Evolutionary conservation across 441 rosid species (phyloP).

Genomic region (Erodium moschatum): DNA sequence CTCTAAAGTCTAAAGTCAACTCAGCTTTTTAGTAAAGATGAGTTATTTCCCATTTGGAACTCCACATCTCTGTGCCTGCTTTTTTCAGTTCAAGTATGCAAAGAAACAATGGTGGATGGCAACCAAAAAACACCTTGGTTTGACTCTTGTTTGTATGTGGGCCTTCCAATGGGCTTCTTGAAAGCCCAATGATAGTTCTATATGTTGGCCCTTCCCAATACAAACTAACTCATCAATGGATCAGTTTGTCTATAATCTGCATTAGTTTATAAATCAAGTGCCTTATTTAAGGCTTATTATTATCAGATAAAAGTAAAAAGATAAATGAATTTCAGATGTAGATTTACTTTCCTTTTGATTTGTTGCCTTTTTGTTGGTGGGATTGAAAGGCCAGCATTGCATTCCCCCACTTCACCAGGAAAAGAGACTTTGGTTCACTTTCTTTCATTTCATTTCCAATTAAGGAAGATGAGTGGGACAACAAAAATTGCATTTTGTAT

Average conservation of each 20-base stretch:
- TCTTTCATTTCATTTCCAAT: background rate
- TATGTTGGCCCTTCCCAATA: background rate
- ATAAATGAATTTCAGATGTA: background rate
- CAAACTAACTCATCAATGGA: background rate
- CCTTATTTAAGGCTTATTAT: background rate
- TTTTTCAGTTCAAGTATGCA: background rate
- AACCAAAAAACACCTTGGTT: background rate
- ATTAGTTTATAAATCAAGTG: too few species aligned
- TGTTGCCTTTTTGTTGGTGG: background rate
- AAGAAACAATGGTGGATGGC: background rate
- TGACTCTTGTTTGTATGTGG: background rate
- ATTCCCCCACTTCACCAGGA: background rate
- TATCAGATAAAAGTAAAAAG: background rate
- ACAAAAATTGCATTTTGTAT: too few species aligned
- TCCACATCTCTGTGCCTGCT: background rate
- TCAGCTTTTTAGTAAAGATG: background rate
- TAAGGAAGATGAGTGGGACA: background rate
- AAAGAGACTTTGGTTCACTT: background rate
- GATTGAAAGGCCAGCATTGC: background rate
- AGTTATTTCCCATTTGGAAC: background rate
- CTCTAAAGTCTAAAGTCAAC: background rate
- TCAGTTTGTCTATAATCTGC: background rate
- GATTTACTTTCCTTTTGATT: background rate
- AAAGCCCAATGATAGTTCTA: background rate
- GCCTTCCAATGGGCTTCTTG: background rate